Evolutionary conservation across 768 basidiomycete genomes (phyloP), one percentile per base, ranked within the genome.

Genomic region (Collybiopsis confluens): DNA sequence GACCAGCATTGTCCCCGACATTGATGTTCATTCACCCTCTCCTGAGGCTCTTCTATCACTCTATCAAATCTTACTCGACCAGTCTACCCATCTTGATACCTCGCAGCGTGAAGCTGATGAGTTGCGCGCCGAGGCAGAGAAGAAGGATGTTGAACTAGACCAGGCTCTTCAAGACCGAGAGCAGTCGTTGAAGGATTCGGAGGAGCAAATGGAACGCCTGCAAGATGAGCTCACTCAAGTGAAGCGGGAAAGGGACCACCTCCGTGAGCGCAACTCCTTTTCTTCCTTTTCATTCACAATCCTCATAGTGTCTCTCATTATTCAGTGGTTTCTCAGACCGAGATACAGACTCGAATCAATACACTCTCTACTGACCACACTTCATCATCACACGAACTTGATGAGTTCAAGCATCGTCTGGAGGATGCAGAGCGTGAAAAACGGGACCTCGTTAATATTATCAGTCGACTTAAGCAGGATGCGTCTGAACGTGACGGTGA

Each of bases 401-500:
- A 83, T 33, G 65, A 70, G 5, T 64, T 90, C 35, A 82, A 77
- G 58, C 77, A 70, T 52, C 80, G 82, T 36, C 70, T 88, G 3
- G 84, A 91, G 20, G 88, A 91, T 56, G 79, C 80, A 1, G 92
- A 97, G 58, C 79, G 89, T 51, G 95, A 97, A 74, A 97, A 97
- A 70, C 83, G 92, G 30, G 92, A 95, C 58, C 78, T 97, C 44
- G 75, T 95, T 40, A 82, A 80, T 26, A 88, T 93, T 41, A 82
- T 94, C 4, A 92, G 88, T 65, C 79, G 90, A 50, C 70, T 93
- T 57, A 89, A 92, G 65, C 83, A 90, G 61, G 89, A 94, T 56
- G 74, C 77, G 38, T 63, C 77, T 7, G 82, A 88, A 62, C 81
- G 87, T 50, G 88, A 93, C 56, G 89, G 93, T 92, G 52, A 52